Evolutionary conservation across 1,284 basidiomycete species (phyloP).

Genomic region (Veloboletus limbatus): DNA sequence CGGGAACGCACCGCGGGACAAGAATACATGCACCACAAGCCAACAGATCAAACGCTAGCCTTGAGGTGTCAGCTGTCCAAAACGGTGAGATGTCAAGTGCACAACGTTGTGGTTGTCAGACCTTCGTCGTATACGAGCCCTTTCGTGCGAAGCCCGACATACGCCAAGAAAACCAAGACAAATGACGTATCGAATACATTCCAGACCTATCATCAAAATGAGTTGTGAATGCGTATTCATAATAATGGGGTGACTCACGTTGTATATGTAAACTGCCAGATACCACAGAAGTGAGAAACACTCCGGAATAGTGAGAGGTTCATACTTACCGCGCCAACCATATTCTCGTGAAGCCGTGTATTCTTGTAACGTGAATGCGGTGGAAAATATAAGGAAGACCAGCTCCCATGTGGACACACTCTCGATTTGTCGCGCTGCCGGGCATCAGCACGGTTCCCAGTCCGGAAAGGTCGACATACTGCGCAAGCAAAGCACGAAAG

Average conservation of each 20-base stretch:
- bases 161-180: slow-evolving; percentile 69
- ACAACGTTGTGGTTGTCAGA: slow-evolving; percentile 25
- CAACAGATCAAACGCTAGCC: slow-evolving; percentile 78
- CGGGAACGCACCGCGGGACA: slow-evolving; percentile 62
- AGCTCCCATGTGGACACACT: slow-evolving; percentile 61
- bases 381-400: slow-evolving; percentile 71
- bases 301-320: background rate
- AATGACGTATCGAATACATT: slow-evolving; percentile 84
- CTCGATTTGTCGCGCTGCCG: slow-evolving; percentile 53
- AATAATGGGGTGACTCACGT: slow-evolving; percentile 43
- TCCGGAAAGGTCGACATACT: slow-evolving; percentile 43
- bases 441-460: slow-evolving; percentile 3
- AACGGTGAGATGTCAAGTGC: slow-evolving; percentile 9
- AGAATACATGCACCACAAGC: slow-evolving; percentile 85
- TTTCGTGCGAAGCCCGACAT: slow-evolving; percentile 62
- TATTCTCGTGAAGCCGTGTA: slow-evolving; percentile 79
- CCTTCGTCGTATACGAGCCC: slow-evolving; percentile 59
- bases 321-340: slow-evolving; percentile 75
- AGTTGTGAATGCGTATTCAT: background rate
- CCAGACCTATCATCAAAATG: slow-evolving; percentile 59
- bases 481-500: slow-evolving; percentile 72
- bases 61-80: slow-evolving; percentile 50
- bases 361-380: slow-evolving; percentile 78
- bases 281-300: slow-evolving; percentile 6
- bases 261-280: slow-evolving; percentile 75